Evolutionary conservation across 345 rosid genomes (phyloP), one percentile per base, ranked within the genome.

Genomic region (Euphorbia tirucalli): DNA sequence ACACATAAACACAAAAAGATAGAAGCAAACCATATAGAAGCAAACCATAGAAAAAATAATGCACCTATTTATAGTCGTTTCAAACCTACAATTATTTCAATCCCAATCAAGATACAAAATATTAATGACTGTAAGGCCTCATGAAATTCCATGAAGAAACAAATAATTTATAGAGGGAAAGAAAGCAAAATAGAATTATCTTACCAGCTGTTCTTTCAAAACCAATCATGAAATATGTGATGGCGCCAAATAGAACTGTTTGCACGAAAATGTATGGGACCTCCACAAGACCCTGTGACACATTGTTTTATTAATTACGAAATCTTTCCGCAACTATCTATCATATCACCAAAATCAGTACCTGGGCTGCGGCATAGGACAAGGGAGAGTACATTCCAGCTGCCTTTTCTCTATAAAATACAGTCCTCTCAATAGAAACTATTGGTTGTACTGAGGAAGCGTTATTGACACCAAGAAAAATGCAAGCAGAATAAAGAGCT

Each of bases 381-480:
- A 85, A 71, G 32, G 98, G 92, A 72, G 92, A 70, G 76, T 86
- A 90, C 94, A 91, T 87, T 79, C 97, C 93, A 6, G 97, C 97
- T 50, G 97, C 97, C 79, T 73, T 90, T 82, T 93, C 98, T 79
- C 98, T 84, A 61, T 91, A 93, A 81, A 93, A 91, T 3, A 93
- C 97, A 1, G 97, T 84, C 80, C 97, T 87, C 78, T 88, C 98
- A 46, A 93, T 88, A 14, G 97, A 84, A 59, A 93, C 89, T 37
- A 93, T 82, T 61, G 98, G 98, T 74, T 93, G 98, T 22, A 91
- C 97, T 0, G 98, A 79, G 43, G 97, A 90, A 69, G 98, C 86
- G 72, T 91, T 93, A 65, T 83, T 93, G 68, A 93, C 88, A 31
- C 97, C 97, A 35, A 93, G 93, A 81, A 93, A 91, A 72, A 91